A percentile compares a stretch with the other conserved stretches of the same genome.
Conservation (phyloP, 2,329 filamentous ascomycete species). For the Penicillium sp. region DNA sequence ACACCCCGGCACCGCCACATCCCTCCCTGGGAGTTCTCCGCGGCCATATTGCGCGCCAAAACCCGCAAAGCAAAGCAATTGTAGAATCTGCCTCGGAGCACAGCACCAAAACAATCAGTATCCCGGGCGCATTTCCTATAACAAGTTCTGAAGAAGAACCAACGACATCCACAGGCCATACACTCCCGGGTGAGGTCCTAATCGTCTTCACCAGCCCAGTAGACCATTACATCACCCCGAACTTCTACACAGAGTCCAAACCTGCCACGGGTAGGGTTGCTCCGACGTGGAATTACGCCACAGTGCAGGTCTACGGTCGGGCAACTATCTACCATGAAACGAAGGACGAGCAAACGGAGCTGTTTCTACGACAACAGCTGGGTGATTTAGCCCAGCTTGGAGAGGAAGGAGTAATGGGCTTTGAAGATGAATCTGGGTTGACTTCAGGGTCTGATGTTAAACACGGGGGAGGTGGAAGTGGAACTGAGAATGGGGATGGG, state of each 20-base stretch:
- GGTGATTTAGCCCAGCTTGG: conserved; percentile 17
- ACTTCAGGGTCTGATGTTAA: not conserved
- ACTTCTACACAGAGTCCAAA: conserved; percentile 68
- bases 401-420: conserved; percentile 20
- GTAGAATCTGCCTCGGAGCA: conserved; percentile 10
- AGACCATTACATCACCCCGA: conserved; percentile 45
- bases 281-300: conserved; percentile 70
- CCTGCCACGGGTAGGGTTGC: conserved; percentile 65
- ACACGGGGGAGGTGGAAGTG: not conserved
- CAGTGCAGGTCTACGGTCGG: conserved; percentile 43
- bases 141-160: not conserved
- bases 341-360: not conserved
- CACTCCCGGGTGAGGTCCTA: conserved; percentile 15
- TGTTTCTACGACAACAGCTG: conserved; percentile 16
- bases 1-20: not conserved
- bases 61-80: conserved; percentile 23
- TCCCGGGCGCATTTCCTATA: not conserved
- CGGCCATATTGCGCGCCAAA: conserved; percentile 23
- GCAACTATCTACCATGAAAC: conserved; percentile 14
- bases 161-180: not conserved
- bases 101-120: not conserved
- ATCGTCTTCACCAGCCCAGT: conserved; percentile 22
- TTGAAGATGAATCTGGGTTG: not conserved
- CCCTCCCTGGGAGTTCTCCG: conserved; percentile 9
- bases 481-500: not conserved